Conservation (phyloP, 768 basidiomycete genomes). For the Fomitopsis serialis region DNA sequence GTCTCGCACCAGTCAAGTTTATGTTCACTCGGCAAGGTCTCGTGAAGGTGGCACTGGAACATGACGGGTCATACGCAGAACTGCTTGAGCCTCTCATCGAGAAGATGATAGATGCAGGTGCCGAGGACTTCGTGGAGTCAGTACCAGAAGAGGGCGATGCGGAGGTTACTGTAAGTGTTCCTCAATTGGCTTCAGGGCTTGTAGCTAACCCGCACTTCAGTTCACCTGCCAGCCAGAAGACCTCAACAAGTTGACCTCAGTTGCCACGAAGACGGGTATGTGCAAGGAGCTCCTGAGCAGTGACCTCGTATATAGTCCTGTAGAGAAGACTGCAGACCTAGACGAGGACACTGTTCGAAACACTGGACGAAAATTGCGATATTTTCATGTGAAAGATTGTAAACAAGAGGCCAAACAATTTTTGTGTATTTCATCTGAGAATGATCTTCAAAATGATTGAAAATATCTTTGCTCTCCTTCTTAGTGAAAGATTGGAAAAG, state of each 20-base stretch:
- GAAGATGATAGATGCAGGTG: constrained; percentile 32
- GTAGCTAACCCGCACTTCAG: constrained; percentile 22
- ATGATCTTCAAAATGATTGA: too few species aligned
- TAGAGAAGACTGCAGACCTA: constrained; percentile 32
- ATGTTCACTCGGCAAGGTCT: constrained; percentile 56
- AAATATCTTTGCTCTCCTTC: too few species aligned
- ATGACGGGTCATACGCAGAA: constrained; percentile 24
- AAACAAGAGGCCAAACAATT: too few species aligned
- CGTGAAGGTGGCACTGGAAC: constrained; percentile 38
- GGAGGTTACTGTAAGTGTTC: constrained; percentile 16
- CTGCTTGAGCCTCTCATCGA: constrained; percentile 34
- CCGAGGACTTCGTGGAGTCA: constrained; percentile 39
- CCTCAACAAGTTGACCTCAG: constrained; percentile 33
- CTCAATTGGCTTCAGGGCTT: background rate
- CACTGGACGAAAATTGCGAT: too few species aligned
- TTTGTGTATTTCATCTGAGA: too few species aligned
- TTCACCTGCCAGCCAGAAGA: constrained; percentile 39
- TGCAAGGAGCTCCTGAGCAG: constrained; percentile 38
- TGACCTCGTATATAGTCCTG: constrained; percentile 52
- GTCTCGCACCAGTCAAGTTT: constrained; percentile 57
- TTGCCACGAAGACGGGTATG: constrained; percentile 25
- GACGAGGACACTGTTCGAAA: constrained; percentile 28
- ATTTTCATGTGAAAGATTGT: too few species aligned
- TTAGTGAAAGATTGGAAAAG: too few species aligned
- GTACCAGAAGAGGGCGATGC: constrained; percentile 24